Evolutionary conservation across 495 filamentous ascomycete species (phyloP).

Genomic region (Xylaria venustula): DNA sequence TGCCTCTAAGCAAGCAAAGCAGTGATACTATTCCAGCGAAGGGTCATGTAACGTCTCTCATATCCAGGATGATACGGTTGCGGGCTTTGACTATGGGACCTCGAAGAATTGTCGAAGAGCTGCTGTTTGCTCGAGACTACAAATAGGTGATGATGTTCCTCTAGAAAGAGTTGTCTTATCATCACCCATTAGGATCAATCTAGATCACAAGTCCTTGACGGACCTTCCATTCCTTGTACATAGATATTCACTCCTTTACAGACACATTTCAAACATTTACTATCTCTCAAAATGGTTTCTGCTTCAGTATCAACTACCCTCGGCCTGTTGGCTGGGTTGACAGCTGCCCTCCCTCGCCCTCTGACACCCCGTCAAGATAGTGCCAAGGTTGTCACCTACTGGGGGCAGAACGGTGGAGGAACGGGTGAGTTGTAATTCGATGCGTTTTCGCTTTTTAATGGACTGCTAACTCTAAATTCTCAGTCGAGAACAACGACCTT

Average conservation of each 20-base stretch:
- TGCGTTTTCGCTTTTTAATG: not conserved
- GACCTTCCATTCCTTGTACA: constrained; percentile 14
- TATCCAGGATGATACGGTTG: not conserved
- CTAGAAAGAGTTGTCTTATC: not conserved
- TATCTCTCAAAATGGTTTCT: constrained; percentile 11
- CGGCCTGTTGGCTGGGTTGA: constrained; percentile 4
- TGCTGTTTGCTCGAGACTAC: not conserved
- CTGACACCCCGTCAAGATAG: constrained; percentile 2
- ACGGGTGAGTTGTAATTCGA: constrained; percentile 19
- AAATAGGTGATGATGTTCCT: constrained; percentile 4
- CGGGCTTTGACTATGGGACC: not conserved
- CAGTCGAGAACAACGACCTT: constrained; percentile 41
- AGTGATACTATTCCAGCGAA: too few species aligned
- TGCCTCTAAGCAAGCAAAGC: too few species aligned
- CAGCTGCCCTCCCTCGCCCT: constrained; percentile 6
- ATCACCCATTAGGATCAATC: constrained; percentile 4
- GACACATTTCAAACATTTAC: not conserved
- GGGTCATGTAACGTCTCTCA: constrained; percentile 12
- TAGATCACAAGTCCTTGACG: constrained; percentile 15
- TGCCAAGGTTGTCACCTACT: constrained; percentile 39
- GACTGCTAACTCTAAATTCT: not conserved
- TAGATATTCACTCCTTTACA: constrained; percentile 6
- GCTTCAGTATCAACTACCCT: constrained; percentile 4
- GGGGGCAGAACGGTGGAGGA: constrained; percentile 44
- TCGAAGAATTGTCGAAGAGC: not conserved